Evolutionary conservation across 225 moss, liverwort and hornwort genomes (phyloP).

Genomic region (Pseudoscleropodium purum): DNA sequence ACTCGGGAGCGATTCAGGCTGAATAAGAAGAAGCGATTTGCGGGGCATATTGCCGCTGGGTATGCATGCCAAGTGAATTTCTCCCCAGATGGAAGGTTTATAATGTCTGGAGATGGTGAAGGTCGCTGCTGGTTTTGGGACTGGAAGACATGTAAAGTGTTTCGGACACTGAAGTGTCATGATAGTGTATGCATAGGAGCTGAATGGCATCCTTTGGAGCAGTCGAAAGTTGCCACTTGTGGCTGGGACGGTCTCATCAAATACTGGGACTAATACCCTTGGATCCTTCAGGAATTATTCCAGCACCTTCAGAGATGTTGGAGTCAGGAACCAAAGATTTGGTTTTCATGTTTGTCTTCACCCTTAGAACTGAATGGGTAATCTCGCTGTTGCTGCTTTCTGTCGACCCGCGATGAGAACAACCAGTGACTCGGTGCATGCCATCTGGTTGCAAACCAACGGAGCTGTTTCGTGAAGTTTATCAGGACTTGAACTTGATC

Average conservation of each 20-base stretch:
- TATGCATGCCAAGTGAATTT: constrained; percentile 95
- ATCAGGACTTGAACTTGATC: not conserved
- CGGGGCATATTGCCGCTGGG: constrained; percentile 84
- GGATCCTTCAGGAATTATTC: not conserved
- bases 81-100: constrained; percentile 92
- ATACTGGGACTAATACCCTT: constrained; percentile 51
- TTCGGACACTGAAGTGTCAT: constrained; percentile 88
- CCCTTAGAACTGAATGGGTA: not conserved
- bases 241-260: constrained; percentile 98
- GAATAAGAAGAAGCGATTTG: constrained; percentile 96
- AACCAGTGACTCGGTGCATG: not conserved
- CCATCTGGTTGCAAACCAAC: not conserved
- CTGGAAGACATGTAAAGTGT: constrained; percentile 98
- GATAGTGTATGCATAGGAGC: constrained; percentile 92
- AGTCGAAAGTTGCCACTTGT: constrained; percentile 95
- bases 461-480: not conserved
- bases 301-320: not conserved
- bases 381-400: not conserved
- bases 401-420: not conserved
- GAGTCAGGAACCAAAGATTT: not conserved
- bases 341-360: not conserved
- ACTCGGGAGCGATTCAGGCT: constrained; percentile 86
- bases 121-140: constrained; percentile 99
- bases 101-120: constrained; percentile 98
- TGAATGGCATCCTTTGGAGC: constrained; percentile 99